Conservation (phyloP, 2,329 filamentous ascomycete genomes). For the Fusarium longipes region DNA sequence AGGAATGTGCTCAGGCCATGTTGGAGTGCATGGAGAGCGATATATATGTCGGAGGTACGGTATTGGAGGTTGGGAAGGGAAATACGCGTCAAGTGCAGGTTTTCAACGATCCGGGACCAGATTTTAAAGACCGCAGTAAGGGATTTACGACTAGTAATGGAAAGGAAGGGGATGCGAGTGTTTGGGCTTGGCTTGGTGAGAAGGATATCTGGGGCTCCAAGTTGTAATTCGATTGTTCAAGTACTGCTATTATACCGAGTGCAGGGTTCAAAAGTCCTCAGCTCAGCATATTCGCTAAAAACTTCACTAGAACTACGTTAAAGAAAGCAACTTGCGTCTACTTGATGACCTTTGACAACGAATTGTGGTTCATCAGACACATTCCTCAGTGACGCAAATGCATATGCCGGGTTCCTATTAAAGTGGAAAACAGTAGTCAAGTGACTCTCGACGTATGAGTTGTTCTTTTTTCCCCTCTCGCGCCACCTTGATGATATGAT, state of each 20-base stretch:
- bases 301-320: neutral
- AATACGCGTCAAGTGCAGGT: constrained; percentile 49
- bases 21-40: constrained; percentile 52
- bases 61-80: constrained; percentile 55
- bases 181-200: constrained; percentile 45
- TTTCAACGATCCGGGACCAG: constrained; percentile 56
- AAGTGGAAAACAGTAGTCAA: constrained; percentile 7
- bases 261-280: neutral
- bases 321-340: accelerated
- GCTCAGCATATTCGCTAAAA: neutral
- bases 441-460: constrained; percentile 18
- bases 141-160: constrained; percentile 48
- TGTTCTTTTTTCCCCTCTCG: constrained; percentile 23
- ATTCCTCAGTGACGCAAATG: neutral
- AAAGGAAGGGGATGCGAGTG: constrained; percentile 43
- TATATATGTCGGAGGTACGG: constrained; percentile 52
- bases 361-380: neutral
- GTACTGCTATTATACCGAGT: neutral
- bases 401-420: constrained; percentile 1
- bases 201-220: constrained; percentile 42
- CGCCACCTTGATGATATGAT: constrained; percentile 1
- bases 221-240: neutral
- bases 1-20: constrained; percentile 59
- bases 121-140: constrained; percentile 39
- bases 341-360: neutral